Conservation (phyloP, 306 rosid species). For the Parietaria judaica region DNA sequence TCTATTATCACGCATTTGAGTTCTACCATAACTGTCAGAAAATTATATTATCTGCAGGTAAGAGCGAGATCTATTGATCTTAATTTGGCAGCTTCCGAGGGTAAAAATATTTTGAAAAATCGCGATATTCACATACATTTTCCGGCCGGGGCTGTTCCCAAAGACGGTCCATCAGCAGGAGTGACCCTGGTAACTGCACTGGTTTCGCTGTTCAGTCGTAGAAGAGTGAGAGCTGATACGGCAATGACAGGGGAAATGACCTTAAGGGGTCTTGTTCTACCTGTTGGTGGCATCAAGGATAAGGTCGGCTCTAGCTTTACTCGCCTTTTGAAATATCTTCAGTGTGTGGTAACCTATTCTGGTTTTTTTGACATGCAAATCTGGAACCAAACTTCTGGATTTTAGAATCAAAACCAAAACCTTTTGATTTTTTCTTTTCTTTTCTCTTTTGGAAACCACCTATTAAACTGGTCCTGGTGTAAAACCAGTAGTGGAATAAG, state of each 20-base stretch:
- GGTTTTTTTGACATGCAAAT: background rate
- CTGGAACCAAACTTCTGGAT: background rate
- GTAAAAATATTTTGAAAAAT: constrained; percentile 64
- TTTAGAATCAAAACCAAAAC: too few species aligned
- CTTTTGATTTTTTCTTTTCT: too few species aligned
- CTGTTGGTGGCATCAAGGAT: constrained; percentile 97
- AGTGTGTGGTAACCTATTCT: too few species aligned
- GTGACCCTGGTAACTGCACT: constrained; percentile 96
- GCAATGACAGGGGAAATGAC: constrained; percentile 99
- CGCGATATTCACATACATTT: constrained; percentile 94
- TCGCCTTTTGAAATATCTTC: background rate
- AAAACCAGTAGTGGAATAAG: too few species aligned
- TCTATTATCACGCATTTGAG: too few species aligned
- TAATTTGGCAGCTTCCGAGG: constrained; percentile 51
- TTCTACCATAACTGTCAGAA: too few species aligned
- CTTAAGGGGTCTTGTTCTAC: constrained; percentile 91
- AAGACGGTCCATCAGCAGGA: constrained; percentile 99
- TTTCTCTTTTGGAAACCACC: too few species aligned
- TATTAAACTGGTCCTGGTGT: too few species aligned
- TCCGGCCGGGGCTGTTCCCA: constrained; percentile 98
- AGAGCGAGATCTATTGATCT: constrained; percentile 84
- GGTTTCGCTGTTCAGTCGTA: constrained; percentile 79
- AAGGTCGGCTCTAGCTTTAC: constrained; percentile 42
- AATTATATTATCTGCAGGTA: constrained; percentile 31
- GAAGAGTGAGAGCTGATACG: constrained; percentile 80